A percentile compares a stretch with the other conserved stretches of the same genome.
phyloP scores from a whole-genome alignment of 371 early-diverging fungal genomes.

The Mortierella sp. region DNA sequence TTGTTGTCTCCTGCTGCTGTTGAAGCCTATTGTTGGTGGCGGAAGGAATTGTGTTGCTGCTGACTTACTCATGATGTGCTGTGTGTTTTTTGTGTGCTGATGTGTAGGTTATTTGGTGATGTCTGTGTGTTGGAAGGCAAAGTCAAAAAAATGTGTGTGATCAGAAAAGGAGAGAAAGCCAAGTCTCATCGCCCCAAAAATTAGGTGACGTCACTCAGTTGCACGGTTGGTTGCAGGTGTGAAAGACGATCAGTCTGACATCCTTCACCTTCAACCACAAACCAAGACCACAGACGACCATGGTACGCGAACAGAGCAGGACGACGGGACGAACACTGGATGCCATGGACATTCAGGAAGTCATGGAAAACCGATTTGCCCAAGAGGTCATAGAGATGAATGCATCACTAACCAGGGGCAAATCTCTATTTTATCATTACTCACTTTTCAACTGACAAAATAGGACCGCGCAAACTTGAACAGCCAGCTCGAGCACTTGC shows the following conservation, averaged over 20 bases:
- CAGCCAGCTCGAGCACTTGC: conserved; percentile 88
- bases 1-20: background rate
- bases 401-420: background rate
- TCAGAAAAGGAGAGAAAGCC: background rate
- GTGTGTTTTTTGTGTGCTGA: background rate
- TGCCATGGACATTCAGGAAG: background rate
- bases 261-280: background rate
- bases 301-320: background rate
- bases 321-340: background rate
- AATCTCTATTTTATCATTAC: background rate
- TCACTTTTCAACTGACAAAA: background rate
- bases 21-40: background rate
- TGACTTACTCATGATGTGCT: conserved; percentile 29
- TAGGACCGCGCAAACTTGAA: conserved; percentile 84
- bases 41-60: background rate
- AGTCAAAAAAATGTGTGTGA: background rate
- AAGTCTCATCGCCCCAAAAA: background rate
- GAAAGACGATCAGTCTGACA: too few relatives aligned
- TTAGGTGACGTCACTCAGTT: background rate
- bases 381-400: background rate
- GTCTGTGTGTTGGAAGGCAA: background rate
- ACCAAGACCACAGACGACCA: background rate
- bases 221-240: too few relatives aligned
- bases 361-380: background rate
- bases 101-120: background rate